These are phyloP conservation scores for Boletus rufocinnamomeus DNA, from an alignment of 768 basidiomycete genomes.

Conservation along the genomic window DNA sequence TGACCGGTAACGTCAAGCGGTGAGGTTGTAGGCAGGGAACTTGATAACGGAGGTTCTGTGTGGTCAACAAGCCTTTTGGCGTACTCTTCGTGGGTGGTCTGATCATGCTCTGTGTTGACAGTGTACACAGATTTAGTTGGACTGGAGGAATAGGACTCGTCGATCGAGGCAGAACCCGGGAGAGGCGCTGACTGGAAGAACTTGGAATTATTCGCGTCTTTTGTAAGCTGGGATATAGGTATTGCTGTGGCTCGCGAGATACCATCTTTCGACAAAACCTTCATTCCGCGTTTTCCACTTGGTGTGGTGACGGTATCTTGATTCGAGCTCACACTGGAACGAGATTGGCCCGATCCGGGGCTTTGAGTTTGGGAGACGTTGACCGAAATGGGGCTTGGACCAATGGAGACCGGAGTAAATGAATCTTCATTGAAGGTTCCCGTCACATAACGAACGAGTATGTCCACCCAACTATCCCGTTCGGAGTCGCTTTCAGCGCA, in stretches of 20 bases:
- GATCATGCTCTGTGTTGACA: constrained; percentile 37
- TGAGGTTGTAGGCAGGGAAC: constrained; percentile 53
- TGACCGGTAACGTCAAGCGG: constrained; percentile 41
- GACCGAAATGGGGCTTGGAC: constrained; percentile 31
- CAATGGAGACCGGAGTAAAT: constrained; percentile 43
- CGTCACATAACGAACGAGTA: constrained; percentile 85
- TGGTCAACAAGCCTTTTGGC: constrained; percentile 47
- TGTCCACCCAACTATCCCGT: constrained; percentile 92
- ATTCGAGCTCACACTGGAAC: constrained; percentile 57
- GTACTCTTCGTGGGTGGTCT: constrained; percentile 24
- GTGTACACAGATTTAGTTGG: constrained; percentile 56
- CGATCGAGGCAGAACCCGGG: constrained; percentile 25
- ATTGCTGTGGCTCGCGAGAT: constrained; percentile 54
- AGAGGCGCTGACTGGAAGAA: constrained; percentile 51
- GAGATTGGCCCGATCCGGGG: constrained; percentile 44
- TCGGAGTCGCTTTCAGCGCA: constrained; percentile 96
- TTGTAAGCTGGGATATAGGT: constrained; percentile 57
- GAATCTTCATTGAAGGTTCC: constrained; percentile 79
- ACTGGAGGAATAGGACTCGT: constrained; percentile 45
- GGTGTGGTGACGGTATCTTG: constrained; percentile 30
- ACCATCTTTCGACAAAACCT: constrained; percentile 59
- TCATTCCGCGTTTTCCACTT: constrained; percentile 37
- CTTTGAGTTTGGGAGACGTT: constrained; percentile 28
- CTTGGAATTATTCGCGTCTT: constrained; percentile 58
- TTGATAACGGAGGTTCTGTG: constrained; percentile 63